These are phyloP conservation scores for Colletotrichum tropicicola DNA, from an alignment of 2,329 filamentous ascomycete genomes.

Conservation along the genomic window DNA sequence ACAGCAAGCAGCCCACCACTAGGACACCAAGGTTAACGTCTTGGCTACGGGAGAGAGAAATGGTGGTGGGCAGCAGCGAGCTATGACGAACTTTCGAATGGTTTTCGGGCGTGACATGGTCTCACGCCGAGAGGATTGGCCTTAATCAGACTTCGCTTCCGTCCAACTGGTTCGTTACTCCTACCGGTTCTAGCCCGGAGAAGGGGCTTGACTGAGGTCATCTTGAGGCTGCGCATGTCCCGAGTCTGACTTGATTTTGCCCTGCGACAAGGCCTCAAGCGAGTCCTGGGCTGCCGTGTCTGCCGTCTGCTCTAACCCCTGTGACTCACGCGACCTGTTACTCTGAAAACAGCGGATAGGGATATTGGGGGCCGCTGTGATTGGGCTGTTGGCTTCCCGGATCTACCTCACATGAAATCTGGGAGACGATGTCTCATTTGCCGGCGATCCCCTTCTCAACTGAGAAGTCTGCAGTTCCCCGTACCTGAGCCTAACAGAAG, in stretches of 20 bases:
- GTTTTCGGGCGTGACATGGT: not conserved
- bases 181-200: not conserved
- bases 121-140: not conserved
- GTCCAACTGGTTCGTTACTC: not conserved
- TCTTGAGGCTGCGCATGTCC: not conserved
- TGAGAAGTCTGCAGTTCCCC: not conserved
- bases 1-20: not conserved
- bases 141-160: conserved; percentile 17
- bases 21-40: not conserved
- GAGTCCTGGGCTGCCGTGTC: not conserved
- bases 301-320: not conserved
- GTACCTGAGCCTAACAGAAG: not conserved
- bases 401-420: not conserved
- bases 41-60: not conserved
- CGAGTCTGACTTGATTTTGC: not conserved
- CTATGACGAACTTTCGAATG: not conserved
- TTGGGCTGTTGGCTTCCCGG: not conserved
- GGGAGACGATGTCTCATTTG: not conserved
- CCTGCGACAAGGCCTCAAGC: not conserved
- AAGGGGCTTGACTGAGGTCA: conserved; percentile 6
- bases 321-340: not conserved
- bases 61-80: not conserved
- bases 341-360: not conserved
- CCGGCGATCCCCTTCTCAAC: not conserved
- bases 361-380: not conserved